Evolutionary conservation across 371 early-diverging fungal genomes (phyloP).

Genomic region (Syncephalastrum sp.): DNA sequence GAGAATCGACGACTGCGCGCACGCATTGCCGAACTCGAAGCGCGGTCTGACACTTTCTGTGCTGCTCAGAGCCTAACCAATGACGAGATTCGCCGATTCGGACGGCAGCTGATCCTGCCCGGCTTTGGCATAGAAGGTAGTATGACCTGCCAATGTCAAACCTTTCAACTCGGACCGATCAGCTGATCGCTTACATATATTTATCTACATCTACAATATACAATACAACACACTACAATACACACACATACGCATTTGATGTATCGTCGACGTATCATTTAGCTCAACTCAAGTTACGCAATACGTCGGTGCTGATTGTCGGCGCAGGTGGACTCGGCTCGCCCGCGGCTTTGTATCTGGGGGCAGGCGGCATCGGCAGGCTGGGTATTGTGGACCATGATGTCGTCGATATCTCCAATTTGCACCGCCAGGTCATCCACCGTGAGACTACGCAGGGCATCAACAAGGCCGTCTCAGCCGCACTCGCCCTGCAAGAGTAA

Average conservation of each 20-base stretch:
- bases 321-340: conserved; percentile 98
- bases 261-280: neutral
- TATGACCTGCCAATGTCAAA: neutral
- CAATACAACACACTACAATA: too few species aligned
- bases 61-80: conserved; percentile 38
- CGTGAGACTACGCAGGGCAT: conserved; percentile 71
- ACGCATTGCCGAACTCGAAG: conserved; percentile 34
- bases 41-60: conserved; percentile 19
- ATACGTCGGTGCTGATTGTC: conserved; percentile 83
- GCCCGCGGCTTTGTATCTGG: conserved; percentile 89
- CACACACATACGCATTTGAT: too few species aligned
- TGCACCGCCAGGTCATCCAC: conserved; percentile 97
- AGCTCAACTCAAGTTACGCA: conserved; percentile 84
- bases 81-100: conserved; percentile 84
- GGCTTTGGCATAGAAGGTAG: conserved; percentile 79
- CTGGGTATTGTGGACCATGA: conserved; percentile 98
- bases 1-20: conserved; percentile 31
- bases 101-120: conserved; percentile 91
- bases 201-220: too few species aligned
- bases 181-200: neutral
- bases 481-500: conserved; percentile 56
- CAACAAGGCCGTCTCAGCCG: conserved; percentile 85
- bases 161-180: neutral
- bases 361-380: conserved; percentile 88
- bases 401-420: conserved; percentile 89